Percentiles rank a stretch among this genome's conserved stretches.
Evolutionary conservation across 106 monocot genomes (phyloP).

Genomic region (Narthecium ossifragum): DNA sequence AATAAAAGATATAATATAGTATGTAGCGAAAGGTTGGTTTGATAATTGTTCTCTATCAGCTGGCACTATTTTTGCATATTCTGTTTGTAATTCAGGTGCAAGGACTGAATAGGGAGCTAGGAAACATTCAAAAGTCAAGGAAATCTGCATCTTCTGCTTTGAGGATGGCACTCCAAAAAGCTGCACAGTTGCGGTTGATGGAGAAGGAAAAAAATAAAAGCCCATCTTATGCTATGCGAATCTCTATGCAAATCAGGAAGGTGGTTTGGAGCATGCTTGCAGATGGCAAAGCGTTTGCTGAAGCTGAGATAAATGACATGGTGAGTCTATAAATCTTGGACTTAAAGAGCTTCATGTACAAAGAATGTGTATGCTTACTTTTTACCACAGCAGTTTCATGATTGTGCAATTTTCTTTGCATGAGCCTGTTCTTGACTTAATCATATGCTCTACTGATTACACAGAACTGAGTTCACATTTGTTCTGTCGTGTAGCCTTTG

Average conservation of each 20-base stretch:
- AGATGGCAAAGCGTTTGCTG: conserved; percentile 95
- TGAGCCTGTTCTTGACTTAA: no score
- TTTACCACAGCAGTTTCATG: not conserved
- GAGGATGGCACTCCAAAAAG: conserved; percentile 77
- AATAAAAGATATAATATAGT: no score
- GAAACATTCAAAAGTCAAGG: conserved; percentile 44
- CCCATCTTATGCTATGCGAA: conserved; percentile 94
- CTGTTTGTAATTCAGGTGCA: conserved; percentile 44
- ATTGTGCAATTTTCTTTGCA: not conserved
- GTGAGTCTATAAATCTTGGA: conserved; percentile 24
- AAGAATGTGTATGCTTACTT: not conserved
- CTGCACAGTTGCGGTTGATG: conserved; percentile 71
- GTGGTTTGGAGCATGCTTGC: conserved; percentile 97
- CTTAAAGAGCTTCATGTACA: not conserved
- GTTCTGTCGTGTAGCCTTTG: no score
- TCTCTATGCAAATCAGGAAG: conserved; percentile 86
- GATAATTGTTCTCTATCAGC: no score
- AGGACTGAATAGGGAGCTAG: conserved; percentile 67
- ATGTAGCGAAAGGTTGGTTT: no score
- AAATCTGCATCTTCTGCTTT: conserved; percentile 61
- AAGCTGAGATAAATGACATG: conserved; percentile 98
- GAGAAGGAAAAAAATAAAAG: conserved; percentile 99
- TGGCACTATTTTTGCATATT: no score
- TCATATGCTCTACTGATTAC: no score
- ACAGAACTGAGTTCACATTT: no score